Evolutionary conservation across 345 rosid species (phyloP).

Genomic region (Salix caprea): DNA sequence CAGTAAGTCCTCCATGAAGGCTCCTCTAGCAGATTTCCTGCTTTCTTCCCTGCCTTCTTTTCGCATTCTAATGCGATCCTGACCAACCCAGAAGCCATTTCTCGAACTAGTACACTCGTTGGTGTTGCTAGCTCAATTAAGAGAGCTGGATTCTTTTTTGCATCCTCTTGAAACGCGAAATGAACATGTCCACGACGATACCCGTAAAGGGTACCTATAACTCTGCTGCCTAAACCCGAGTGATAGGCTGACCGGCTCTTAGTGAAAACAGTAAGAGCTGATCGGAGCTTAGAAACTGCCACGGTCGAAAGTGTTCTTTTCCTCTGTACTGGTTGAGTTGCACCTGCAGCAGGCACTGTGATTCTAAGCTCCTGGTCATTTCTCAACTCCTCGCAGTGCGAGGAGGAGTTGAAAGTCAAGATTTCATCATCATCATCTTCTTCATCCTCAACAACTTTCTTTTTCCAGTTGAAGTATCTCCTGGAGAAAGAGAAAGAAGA

Average conservation of each 20-base stretch:
- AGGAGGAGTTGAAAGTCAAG: slow-evolving; percentile 35
- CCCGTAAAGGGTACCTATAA: slow-evolving; percentile 82
- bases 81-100: slow-evolving; percentile 93
- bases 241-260: slow-evolving; percentile 22
- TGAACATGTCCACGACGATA: slow-evolving; percentile 82
- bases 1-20: slow-evolving; percentile 77
- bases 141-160: slow-evolving; percentile 54
- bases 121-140: slow-evolving; percentile 77
- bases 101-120: slow-evolving; percentile 69
- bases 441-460: slow-evolving; percentile 55
- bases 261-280: slow-evolving; percentile 46
- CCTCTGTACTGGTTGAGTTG: slow-evolving; percentile 13
- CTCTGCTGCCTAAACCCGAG: slow-evolving; percentile 51
- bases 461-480: slow-evolving; percentile 78
- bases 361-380: slow-evolving; percentile 23
- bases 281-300: slow-evolving; percentile 53
- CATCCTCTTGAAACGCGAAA: slow-evolving; percentile 74
- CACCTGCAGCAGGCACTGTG: slow-evolving; percentile 20
- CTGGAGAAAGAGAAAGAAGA: slow-evolving; percentile 88
- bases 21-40: slow-evolving; percentile 54
- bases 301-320: slow-evolving; percentile 30
- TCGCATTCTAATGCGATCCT: slow-evolving; percentile 78
- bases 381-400: slow-evolving; percentile 23
- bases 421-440: slow-evolving; percentile 43
- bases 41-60: slow-evolving; percentile 43